These are phyloP conservation scores for Fusarium albosuccineum DNA, from an alignment of 2,329 filamentous ascomycete species.

Conservation along the genomic window DNA sequence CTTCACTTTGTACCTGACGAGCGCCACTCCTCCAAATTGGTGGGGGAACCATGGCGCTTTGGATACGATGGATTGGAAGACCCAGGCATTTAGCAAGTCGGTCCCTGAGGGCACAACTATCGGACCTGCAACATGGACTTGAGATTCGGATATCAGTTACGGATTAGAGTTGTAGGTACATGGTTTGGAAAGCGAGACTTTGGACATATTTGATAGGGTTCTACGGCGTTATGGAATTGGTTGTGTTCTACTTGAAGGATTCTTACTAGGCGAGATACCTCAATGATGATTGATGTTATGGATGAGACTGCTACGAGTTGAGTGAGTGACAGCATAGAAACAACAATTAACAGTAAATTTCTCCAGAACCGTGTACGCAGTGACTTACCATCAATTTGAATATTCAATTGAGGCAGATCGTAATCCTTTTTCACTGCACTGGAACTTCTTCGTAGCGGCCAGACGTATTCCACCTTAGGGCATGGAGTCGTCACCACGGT, in stretches of 20 bases:
- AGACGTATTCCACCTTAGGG: not conserved
- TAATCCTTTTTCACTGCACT: too few species aligned
- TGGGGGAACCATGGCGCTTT: conserved; percentile 68
- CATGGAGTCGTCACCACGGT: conserved; percentile 16
- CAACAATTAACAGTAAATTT: not conserved
- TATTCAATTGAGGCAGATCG: too few species aligned
- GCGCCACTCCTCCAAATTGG: conserved; percentile 69
- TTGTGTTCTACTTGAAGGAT: conserved; percentile 31
- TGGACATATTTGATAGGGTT: conserved; percentile 20
- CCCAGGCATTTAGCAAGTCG: conserved; percentile 57
- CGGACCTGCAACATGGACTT: conserved; percentile 64
- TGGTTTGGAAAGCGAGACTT: conserved; percentile 26
- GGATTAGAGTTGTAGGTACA: conserved; percentile 10
- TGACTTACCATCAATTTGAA: too few species aligned
- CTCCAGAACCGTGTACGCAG: too few species aligned
- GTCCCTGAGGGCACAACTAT: conserved; percentile 62
- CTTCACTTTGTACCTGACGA: conserved; percentile 74
- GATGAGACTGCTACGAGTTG: not conserved
- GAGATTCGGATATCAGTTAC: not conserved
- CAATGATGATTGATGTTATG: conserved; percentile 43
- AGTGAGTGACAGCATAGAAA: not conserved
- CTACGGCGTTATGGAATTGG: conserved; percentile 39
- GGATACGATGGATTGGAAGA: conserved; percentile 61
- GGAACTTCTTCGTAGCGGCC: too few species aligned
- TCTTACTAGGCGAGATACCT: conserved; percentile 45